These are phyloP conservation scores for Neonectria punicea DNA, from an alignment of 2,329 filamentous ascomycete species.

Conservation along the genomic window DNA sequence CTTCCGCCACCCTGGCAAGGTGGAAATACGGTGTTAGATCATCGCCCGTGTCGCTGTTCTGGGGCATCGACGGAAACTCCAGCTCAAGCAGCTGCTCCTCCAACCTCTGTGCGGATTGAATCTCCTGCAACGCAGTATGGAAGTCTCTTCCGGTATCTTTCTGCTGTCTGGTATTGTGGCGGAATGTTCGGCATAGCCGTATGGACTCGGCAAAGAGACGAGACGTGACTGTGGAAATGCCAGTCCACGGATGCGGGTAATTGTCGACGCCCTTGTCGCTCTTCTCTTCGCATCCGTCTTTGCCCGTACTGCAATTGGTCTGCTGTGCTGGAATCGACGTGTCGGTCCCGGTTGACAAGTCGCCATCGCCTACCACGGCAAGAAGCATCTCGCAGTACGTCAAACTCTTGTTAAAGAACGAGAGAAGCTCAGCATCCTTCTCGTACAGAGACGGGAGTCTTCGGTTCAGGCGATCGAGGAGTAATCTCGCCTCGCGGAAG, in stretches of 20 bases:
- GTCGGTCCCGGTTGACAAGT: not conserved
- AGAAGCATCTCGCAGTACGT: constrained; percentile 56
- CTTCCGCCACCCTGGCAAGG: constrained; percentile 51
- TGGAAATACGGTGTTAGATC: constrained; percentile 43
- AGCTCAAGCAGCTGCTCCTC: constrained; percentile 49
- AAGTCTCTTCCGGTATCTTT: constrained; percentile 44
- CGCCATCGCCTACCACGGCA: constrained; percentile 49
- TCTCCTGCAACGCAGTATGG: constrained; percentile 37
- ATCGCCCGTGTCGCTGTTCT: constrained; percentile 46
- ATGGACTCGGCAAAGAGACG: constrained; percentile 50
- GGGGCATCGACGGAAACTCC: constrained; percentile 36
- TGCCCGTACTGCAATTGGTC: not conserved
- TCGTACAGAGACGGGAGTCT: constrained; percentile 24
- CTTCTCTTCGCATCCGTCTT: not conserved
- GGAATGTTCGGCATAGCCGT: constrained; percentile 49
- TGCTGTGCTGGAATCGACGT: not conserved
- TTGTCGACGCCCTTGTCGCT: constrained; percentile 29
- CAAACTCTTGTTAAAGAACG: constrained; percentile 52
- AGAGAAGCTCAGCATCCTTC: constrained; percentile 45
- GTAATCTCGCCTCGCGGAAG: constrained; percentile 43
- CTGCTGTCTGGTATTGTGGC: constrained; percentile 35
- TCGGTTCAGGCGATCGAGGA: constrained; percentile 42
- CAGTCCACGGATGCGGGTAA: constrained; percentile 52
- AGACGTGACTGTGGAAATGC: constrained; percentile 48
- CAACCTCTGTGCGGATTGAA: constrained; percentile 44